phyloP scores from a whole-genome alignment of 192 early-diverging fungal genomes.

The Entrophospora sp. region DNA sequence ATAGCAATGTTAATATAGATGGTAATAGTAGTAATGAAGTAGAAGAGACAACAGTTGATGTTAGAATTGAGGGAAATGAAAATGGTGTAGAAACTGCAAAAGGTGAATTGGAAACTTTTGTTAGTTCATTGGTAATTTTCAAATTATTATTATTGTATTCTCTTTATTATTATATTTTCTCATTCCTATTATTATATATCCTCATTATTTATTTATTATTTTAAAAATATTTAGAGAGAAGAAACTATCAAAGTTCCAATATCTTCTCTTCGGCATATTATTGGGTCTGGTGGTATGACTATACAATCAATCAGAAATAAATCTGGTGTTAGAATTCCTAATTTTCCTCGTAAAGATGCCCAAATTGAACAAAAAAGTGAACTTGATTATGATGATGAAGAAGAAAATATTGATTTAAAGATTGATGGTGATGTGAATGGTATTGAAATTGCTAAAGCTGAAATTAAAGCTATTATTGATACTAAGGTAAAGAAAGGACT shows the following conservation, averaged over 20 bases:
- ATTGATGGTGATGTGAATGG: constrained; percentile 81
- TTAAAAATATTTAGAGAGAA: constrained; percentile 20
- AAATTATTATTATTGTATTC: too few relatives aligned
- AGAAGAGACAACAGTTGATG: too few relatives aligned
- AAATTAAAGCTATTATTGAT: constrained; percentile 71
- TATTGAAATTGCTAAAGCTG: constrained; percentile 73
- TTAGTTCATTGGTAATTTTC: too few relatives aligned
- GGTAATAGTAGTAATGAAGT: too few relatives aligned
- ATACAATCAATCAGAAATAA: constrained; percentile 64
- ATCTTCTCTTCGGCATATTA: constrained; percentile 69
- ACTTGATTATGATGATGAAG: constrained; percentile 50
- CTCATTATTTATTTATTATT: not conserved
- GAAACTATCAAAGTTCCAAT: constrained; percentile 61
- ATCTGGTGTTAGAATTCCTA: constrained; percentile 66
- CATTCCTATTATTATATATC: not conserved
- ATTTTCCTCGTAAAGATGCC: constrained; percentile 50
- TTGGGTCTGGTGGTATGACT: constrained; percentile 75
- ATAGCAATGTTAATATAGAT: too few relatives aligned
- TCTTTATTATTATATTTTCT: too few relatives aligned
- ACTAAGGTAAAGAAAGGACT: constrained; percentile 56
- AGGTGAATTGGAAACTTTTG: too few relatives aligned
- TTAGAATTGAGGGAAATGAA: too few relatives aligned
- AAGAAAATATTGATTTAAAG: constrained; percentile 55
- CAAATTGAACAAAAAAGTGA: constrained; percentile 27
- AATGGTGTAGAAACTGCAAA: too few relatives aligned